phyloP scores from a whole-genome alignment of 345 rosid genomes.

The Cardamine occulta region DNA sequence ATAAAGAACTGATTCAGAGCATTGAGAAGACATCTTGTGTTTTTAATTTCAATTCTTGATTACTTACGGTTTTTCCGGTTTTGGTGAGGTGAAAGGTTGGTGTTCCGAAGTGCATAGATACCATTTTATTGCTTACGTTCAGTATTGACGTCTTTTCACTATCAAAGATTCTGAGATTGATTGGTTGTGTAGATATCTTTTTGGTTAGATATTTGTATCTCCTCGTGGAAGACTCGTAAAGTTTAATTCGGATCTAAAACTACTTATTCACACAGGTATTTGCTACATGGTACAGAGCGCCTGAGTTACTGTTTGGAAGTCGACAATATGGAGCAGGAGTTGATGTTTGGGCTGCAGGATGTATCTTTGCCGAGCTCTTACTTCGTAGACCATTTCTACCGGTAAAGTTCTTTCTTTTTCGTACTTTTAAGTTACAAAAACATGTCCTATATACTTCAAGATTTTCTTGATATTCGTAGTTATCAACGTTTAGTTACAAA shows the following conservation, averaged over 20 bases:
- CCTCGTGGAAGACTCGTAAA: not conserved
- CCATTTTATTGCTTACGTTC: not conserved
- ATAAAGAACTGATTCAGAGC: not conserved
- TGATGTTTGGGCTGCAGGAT: constrained; percentile 74
- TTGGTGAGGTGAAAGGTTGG: not conserved
- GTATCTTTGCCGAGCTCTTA: constrained; percentile 65
- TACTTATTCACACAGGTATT: constrained; percentile 49
- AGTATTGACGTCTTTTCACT: not conserved
- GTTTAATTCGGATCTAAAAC: not conserved
- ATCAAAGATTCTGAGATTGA: not conserved
- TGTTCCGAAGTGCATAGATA: not conserved
- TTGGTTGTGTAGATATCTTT: constrained; percentile 22
- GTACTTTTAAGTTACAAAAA: not conserved
- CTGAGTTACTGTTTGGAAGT: constrained; percentile 61
- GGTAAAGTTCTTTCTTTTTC: constrained; percentile 28
- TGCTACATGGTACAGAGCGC: constrained; percentile 72
- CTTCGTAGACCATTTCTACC: constrained; percentile 60
- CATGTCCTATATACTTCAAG: not conserved
- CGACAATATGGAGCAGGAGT: constrained; percentile 62
- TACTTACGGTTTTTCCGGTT: not conserved
- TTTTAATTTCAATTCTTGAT: not conserved
- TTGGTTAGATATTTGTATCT: constrained; percentile 7
- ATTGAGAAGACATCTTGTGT: not conserved
- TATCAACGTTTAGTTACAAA: not conserved
- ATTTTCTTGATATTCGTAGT: constrained; percentile 1